Conservation (phyloP, 257 asterid genomes). For the Scutellaria minor region DNA sequence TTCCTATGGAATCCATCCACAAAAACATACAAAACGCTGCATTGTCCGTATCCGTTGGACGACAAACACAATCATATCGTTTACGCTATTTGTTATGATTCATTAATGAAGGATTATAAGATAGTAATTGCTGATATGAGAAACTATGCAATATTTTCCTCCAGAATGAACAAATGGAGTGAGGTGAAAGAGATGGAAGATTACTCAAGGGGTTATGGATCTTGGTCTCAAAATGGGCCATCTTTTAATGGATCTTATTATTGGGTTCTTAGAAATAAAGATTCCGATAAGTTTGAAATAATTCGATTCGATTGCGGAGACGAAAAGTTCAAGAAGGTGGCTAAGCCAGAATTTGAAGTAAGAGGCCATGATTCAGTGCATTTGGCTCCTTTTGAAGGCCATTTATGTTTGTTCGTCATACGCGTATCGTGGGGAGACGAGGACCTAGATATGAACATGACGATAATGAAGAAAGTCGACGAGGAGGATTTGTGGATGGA, state of each 20-base stretch:
- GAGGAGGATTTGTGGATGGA: slow-evolving; percentile 1
- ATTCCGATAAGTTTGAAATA: background rate
- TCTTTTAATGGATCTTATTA: background rate
- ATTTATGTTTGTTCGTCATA: background rate
- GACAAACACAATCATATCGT: background rate
- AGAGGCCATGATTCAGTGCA: too few species aligned
- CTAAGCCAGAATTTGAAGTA: background rate
- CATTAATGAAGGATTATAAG: slow-evolving; percentile 19
- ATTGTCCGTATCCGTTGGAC: too few species aligned
- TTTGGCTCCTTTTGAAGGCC: background rate
- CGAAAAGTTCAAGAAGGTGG: slow-evolving; percentile 2
- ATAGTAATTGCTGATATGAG: background rate
- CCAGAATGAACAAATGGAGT: background rate
- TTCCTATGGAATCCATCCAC: too few species aligned
- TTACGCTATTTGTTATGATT: slow-evolving; percentile 14
- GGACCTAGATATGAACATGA: background rate
- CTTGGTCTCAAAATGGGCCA: background rate
- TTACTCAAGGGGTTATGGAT: background rate
- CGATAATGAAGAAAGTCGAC: background rate
- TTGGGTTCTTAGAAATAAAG: background rate
- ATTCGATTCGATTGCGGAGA: background rate
- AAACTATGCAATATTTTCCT: background rate
- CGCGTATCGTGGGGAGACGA: too few species aligned
- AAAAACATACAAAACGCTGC: too few species aligned
- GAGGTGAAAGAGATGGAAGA: background rate